Evolutionary conservation across 2,329 filamentous ascomycete species (phyloP), one percentile per base, ranked within the genome.

Genomic region (Chaetomiaceae sp.): DNA sequence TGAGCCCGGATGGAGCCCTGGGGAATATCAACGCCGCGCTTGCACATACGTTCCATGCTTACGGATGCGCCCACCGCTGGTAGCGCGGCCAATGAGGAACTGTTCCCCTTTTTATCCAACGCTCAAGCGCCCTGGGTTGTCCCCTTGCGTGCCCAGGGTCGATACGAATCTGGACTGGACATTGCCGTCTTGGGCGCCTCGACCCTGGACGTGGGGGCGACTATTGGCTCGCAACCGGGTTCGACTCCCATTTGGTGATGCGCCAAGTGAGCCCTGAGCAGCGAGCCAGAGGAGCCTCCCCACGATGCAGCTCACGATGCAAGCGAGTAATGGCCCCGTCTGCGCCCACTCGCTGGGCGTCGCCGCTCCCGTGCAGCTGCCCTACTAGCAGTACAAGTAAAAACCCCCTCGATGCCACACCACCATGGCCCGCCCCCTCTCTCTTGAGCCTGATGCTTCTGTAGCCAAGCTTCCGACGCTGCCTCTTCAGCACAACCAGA

Each of bases 401-500:
- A 48, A 52, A 48, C 22, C 22, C 26, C 12, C 38, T 26, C 26
- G 40, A 42, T 38, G 43, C 37, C 38, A 20, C 44, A 18, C 19
- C 36, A 18, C 37, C 24, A 44, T 26, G 19, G n/a, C 18, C 32
- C 3, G 17, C 6, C 20, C 42, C 27, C 34, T 48, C 36, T 42
- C 40, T 48, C 48, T 41, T 46, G 45, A 46, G 22, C 37, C 42
- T 48, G 49, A 46, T 50, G 45, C 47, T 50, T 39, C 47, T 45
- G 29, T 24, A 43, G 51, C 43, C 51, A 50, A 48, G 42, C 29
- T 35, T 19, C 50, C 46, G 37, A 50, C 39, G 52, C 51, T 58
- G 56, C 48, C 42, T 54, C 53, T 58, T 54, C 55, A 55, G 57
- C 58, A 47, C 54, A 54, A 50, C 38, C 36, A 58, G 60, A 64